Percentiles rank a stretch among this genome's conserved stretches.
These are phyloP conservation scores for Tylopilus balloui DNA, from an alignment of 768 basidiomycete species.

Conservation along the genomic window DNA sequence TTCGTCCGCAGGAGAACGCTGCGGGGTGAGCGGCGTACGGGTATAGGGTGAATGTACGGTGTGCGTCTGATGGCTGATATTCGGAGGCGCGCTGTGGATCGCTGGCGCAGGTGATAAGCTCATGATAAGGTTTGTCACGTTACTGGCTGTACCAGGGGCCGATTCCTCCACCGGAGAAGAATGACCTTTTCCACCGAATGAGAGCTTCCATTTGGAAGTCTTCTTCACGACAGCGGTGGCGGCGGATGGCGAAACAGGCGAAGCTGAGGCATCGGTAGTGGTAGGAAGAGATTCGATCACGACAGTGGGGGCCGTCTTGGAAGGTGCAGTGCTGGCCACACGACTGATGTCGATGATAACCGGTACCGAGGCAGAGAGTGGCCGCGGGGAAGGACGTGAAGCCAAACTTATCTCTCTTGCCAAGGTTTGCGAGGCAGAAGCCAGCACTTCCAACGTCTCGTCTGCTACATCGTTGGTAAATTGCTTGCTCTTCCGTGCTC, in stretches of 20 bases:
- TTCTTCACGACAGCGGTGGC: constrained; percentile 56
- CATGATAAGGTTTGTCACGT: constrained; percentile 74
- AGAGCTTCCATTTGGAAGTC: constrained; percentile 55
- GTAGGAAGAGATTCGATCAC: constrained; percentile 25
- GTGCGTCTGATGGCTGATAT: constrained; percentile 11
- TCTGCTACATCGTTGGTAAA: constrained; percentile 34
- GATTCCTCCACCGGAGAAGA: constrained; percentile 35
- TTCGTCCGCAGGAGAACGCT: constrained; percentile 37
- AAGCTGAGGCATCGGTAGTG: constrained; percentile 18
- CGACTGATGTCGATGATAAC: constrained; percentile 25
- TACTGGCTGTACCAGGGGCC: constrained; percentile 64
- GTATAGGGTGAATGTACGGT: constrained; percentile 22
- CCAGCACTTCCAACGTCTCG: constrained; percentile 64
- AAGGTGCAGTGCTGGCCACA: constrained; percentile 21
- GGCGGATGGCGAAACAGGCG: constrained; percentile 22
- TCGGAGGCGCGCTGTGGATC: background rate
- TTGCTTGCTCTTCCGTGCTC: constrained; percentile 72
- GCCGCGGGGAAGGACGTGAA: constrained; percentile 44
- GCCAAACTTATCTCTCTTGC: constrained; percentile 80
- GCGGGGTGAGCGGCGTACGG: constrained; percentile 29
- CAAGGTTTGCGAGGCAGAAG: constrained; percentile 74
- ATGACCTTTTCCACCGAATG: constrained; percentile 62
- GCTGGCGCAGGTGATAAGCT: constrained; percentile 32
- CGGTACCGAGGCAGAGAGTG: constrained; percentile 8
- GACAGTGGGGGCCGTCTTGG: constrained; percentile 40